Percentiles rank a stretch among this genome's conserved stretches.
phyloP scores from a whole-genome alignment of 176 grass and related monocot genomes.

The Aegilops bicornis region DNA sequence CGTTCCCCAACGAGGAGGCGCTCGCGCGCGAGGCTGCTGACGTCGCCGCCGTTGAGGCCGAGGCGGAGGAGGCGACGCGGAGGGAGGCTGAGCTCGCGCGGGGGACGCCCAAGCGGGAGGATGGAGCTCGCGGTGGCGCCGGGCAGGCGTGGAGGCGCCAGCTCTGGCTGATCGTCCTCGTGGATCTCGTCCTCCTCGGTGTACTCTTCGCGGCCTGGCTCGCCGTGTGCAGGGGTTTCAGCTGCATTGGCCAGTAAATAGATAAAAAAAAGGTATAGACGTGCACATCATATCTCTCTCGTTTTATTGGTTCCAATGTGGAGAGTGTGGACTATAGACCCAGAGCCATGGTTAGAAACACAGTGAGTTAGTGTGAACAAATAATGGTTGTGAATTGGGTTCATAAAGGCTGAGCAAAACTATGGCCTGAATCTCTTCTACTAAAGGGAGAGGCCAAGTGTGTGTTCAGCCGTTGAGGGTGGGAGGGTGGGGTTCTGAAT shows the following conservation, averaged over 20 bases:
- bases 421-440: background rate
- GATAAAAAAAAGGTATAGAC: conserved; percentile 28
- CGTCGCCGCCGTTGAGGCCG: conserved; percentile 35
- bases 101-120: conserved; percentile 33
- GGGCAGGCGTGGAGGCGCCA: conserved; percentile 40
- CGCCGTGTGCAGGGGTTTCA: conserved; percentile 51
- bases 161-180: conserved; percentile 43
- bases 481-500: background rate
- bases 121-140: background rate
- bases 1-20: conserved; percentile 34
- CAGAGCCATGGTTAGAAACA: background rate
- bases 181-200: conserved; percentile 56
- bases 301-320: background rate
- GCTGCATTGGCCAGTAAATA: conserved; percentile 61
- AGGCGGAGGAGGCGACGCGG: conserved; percentile 30
- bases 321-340: background rate
- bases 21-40: conserved; percentile 39
- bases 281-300: background rate
- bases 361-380: background rate
- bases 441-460: background rate
- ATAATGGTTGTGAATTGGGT: background rate
- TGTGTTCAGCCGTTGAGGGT: background rate
- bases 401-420: background rate
- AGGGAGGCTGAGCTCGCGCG: conserved; percentile 26
- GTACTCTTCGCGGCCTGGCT: conserved; percentile 52